Base-by-base conservation (phyloP, 2,329 filamentous ascomycete genomes). In the Pezicula rhizophila region DNA sequence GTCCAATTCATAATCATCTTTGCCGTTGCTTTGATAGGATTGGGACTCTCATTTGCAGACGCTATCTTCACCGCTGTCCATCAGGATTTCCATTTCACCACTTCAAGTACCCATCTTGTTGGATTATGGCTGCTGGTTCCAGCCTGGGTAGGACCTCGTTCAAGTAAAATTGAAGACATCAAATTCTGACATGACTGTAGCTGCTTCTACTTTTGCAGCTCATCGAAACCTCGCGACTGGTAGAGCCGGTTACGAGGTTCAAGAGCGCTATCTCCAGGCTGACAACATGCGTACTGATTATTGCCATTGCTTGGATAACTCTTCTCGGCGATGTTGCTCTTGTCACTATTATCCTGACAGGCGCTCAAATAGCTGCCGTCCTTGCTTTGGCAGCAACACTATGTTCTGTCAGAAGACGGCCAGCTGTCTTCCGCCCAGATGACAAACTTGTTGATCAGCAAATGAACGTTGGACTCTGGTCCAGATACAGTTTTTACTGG, bases 401-500 rank as follows among this genome's bases (percentile, higher is more conserved):
- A 39, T 51, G 49, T 15, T 55, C 47, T 1, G 67, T 89, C 15
- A 82, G 82, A 7, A 76, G 85, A 41, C 75, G 86, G 12, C 86
- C 86, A 2, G 73, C 82, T 48, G 79, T 89, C 20, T 86, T 73
- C 58, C 77, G 56, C 55, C 63, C 82, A 23, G 79, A 73, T 39
- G 58, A 57, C 15, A 69, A 73, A 46, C 58, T 73, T 7, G 82
- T 91, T 26, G 85, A 91, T 57, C 69, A 70, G 14, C 74, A 85
- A 64, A 74, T 73, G 56, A 83, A 82, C 0, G 72, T 71, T 2
- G 80, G 80, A 2, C 75, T 80, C 2, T 72, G 82, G 49, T 74
- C 68, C 45, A 77, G 79, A 47, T 79, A 80, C 59, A 86, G 79
- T 4, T 90, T 81, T 68, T 68, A 70, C 46, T 91, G 85, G 85